A percentile compares a stretch with the other conserved stretches of the same genome.
Conservation (phyloP, 345 rosid species). For the Carallia pectinifolia region DNA sequence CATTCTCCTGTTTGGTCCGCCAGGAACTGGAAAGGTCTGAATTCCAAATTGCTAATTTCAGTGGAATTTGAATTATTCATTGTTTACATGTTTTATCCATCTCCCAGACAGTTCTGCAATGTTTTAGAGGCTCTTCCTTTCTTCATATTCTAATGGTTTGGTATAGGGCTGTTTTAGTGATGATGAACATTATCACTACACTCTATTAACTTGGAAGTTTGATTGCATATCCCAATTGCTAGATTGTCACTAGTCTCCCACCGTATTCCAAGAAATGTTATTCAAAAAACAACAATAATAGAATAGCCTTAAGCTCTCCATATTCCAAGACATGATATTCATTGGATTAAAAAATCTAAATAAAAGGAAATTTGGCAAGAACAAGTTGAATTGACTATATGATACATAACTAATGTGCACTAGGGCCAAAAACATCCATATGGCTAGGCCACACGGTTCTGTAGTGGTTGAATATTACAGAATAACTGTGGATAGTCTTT, state of each 20-base stretch:
- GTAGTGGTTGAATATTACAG: not conserved
- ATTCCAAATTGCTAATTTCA: no score
- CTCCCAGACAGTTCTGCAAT: not conserved
- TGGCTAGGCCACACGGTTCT: not conserved
- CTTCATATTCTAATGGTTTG: not conserved
- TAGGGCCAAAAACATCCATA: not conserved
- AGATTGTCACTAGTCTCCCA: not conserved
- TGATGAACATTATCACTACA: not conserved
- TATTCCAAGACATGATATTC: no score
- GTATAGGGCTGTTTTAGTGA: not conserved
- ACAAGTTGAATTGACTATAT: not conserved
- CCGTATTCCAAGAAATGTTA: not conserved
- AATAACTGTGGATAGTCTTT: not conserved
- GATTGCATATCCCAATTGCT: not conserved
- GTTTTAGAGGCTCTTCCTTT: not conserved
- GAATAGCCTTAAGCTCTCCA: no score
- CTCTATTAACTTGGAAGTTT: not conserved
- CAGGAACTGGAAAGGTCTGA: constrained; percentile 95
- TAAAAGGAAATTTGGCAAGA: not conserved
- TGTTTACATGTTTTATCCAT: not conserved
- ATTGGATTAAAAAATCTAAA: not conserved
- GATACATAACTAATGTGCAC: not conserved
- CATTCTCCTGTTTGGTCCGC: constrained; percentile 97
- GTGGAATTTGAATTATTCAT: constrained; percentile 6
- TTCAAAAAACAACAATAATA: no score